phyloP scores from a whole-genome alignment of 2,329 filamentous ascomycete species.

The Tolypocladium nubicola region DNA sequence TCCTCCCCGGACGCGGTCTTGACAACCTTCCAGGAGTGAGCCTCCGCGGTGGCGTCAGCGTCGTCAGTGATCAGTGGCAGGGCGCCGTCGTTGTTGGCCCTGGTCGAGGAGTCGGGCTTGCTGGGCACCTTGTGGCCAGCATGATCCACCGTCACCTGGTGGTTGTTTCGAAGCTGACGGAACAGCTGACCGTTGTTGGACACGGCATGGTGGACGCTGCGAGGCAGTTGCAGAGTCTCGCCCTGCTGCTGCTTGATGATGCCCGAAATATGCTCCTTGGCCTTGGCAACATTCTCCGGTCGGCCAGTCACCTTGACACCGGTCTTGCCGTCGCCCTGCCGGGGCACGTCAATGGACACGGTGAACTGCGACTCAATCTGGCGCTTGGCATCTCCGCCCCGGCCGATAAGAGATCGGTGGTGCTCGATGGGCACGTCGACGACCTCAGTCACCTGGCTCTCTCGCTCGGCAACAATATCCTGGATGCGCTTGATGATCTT shows the following conservation, averaged over 20 bases:
- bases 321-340: slow-evolving; percentile 74
- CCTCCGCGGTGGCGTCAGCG: slow-evolving; percentile 49
- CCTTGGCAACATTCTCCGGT: slow-evolving; percentile 68
- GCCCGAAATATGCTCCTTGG: slow-evolving; percentile 72
- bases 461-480: slow-evolving; percentile 69
- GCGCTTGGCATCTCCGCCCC: slow-evolving; percentile 78
- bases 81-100: slow-evolving; percentile 49
- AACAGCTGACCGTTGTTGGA: slow-evolving; percentile 89
- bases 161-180: slow-evolving; percentile 76
- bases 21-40: slow-evolving; percentile 76
- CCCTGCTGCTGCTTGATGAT: slow-evolving; percentile 80
- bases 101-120: slow-evolving; percentile 47
- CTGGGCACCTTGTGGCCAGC: slow-evolving; percentile 67
- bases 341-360: slow-evolving; percentile 81
- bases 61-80: slow-evolving; percentile 94
- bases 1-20: slow-evolving; percentile 50
- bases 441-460: slow-evolving; percentile 68
- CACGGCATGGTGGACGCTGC: slow-evolving; percentile 71
- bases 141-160: slow-evolving; percentile 86
- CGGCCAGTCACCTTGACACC: slow-evolving; percentile 79
- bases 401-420: slow-evolving; percentile 84
- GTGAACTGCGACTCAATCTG: slow-evolving; percentile 78
- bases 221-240: slow-evolving; percentile 77
- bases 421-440: slow-evolving; percentile 82
- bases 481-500: slow-evolving; percentile 79